A percentile compares a stretch with the other conserved stretches of the same genome.
These are phyloP conservation scores for Pseudogymnoascus destructans DNA, from an alignment of 2,329 filamentous ascomycete genomes.

Conservation along the genomic window DNA sequence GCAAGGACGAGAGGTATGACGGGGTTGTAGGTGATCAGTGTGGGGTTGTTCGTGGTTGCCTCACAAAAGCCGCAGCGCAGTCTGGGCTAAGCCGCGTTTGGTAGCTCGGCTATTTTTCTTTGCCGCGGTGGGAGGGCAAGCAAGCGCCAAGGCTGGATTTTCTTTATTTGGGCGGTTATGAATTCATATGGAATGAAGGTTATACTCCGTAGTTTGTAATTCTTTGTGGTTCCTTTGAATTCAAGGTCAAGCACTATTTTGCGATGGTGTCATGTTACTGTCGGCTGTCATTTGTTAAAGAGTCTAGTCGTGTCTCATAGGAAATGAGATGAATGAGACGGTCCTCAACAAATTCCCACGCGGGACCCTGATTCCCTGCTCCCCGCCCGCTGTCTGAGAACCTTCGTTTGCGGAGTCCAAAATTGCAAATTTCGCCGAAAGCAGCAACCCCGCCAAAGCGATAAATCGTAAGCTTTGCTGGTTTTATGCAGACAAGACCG, in stretches of 20 bases:
- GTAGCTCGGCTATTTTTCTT: background rate
- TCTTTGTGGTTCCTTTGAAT: background rate
- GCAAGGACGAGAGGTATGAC: background rate
- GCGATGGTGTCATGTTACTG: background rate
- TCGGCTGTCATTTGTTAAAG: background rate
- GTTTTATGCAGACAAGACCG: background rate
- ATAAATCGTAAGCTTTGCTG: background rate
- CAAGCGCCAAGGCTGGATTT: background rate
- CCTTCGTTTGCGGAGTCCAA: background rate
- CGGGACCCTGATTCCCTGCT: background rate
- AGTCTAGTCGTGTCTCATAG: background rate
- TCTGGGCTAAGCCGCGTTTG: background rate
- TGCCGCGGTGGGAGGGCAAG: background rate
- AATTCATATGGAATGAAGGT: background rate
- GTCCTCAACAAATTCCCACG: background rate
- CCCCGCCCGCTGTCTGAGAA: background rate
- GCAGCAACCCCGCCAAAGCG: background rate
- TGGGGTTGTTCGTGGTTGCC: background rate
- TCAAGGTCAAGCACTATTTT: too few species aligned
- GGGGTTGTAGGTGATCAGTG: background rate
- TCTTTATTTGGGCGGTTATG: background rate
- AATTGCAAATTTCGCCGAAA: conserved; percentile 1
- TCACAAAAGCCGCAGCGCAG: background rate
- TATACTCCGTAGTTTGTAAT: background rate
- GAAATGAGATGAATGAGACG: background rate